These are phyloP conservation scores for Candida dubliniensis DNA, from an alignment of 1,139 yeast genomes.

Conservation along the genomic window DNA sequence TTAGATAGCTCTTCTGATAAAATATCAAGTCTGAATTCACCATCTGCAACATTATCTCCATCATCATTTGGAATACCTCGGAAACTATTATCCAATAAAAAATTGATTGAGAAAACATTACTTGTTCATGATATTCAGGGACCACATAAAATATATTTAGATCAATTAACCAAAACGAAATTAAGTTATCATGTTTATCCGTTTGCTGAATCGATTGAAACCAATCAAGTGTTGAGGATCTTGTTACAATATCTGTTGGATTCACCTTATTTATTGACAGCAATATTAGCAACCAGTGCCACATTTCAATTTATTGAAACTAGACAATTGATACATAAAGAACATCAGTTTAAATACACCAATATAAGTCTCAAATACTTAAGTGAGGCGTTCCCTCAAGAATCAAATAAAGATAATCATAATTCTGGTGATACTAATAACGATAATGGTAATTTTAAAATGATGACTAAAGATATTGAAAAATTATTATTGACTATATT, in stretches of 20 bases:
- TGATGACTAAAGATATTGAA: constrained; percentile 34
- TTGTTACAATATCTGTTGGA: constrained; percentile 34
- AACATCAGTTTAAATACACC: constrained; percentile 32
- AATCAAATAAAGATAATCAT: constrained; percentile 12
- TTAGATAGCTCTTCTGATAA: no score
- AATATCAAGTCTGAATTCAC: no score
- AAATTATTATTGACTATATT: constrained; percentile 39
- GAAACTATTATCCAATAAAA: constrained; percentile 18
- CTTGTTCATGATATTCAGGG: constrained; percentile 24
- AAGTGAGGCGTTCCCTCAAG: constrained; percentile 32
- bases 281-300: constrained; percentile 39
- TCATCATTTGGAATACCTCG: constrained; percentile 17
- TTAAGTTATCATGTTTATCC: constrained; percentile 37
- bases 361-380: constrained; percentile 32
- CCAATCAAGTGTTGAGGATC: constrained; percentile 35
- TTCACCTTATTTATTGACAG: constrained; percentile 37
- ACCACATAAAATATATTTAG: constrained; percentile 34
- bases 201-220: constrained; percentile 37
- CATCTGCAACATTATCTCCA: no score
- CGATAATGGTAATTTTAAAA: constrained; percentile 7
- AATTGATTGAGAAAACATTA: constrained; percentile 27
- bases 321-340: constrained; percentile 30
- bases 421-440: background rate
- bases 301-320: constrained; percentile 38
- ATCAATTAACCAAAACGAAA: constrained; percentile 28